Evolutionary conservation across 345 rosid genomes (phyloP), one percentile per base, ranked within the genome.

Genomic region (Zanthoxylum bungeanum): DNA sequence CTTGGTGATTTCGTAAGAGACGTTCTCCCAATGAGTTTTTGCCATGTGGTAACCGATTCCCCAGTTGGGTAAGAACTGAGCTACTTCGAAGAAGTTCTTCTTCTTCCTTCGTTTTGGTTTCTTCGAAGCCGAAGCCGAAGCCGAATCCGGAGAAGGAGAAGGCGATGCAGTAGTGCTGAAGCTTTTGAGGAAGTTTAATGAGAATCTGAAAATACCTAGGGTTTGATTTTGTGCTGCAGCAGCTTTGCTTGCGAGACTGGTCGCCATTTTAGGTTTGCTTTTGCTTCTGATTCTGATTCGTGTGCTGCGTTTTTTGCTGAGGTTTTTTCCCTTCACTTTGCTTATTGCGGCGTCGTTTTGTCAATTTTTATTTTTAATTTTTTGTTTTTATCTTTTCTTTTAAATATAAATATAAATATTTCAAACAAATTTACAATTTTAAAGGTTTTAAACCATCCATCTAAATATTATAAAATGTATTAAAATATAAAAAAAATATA

Each of bases 31-130:
- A 77, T 96, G 99, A 65, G 92, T 84, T 84, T 96, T 93, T 39
- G 99, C 96, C 95, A 91, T 78, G 79, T 91, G 93, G 76, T 87
- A 96, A 3, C 97, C 98, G 55, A 91, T 71, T 21, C 99, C 99
- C 98, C 98, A 91, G 42, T 89, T 86, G 52, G 99, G 97, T 66
- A 96, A 79, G 69, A 91, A 93, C 85, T 89, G 97, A 66, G 91
- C 95, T 9, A 93, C 97, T 72, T 96, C 98, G 80, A 93, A 85
- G n/a, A 96, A 73, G 75, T 96, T 96, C 87, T 93, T 95, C 91
- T 86, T 92, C 93, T 85, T 96, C 60, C 71, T 91, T 58, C 87
- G 79, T 79, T 80, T 89, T 2, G 84, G 83, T 49, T 82, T 87
- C 33, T 57, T 78, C 28, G 84, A 17, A 68, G 78, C 81, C 7